Percentiles rank a stretch among this genome's conserved stretches.
Evolutionary conservation across 495 filamentous ascomycete genomes (phyloP).

Genomic region (Rostrohypoxylon terebratum): DNA sequence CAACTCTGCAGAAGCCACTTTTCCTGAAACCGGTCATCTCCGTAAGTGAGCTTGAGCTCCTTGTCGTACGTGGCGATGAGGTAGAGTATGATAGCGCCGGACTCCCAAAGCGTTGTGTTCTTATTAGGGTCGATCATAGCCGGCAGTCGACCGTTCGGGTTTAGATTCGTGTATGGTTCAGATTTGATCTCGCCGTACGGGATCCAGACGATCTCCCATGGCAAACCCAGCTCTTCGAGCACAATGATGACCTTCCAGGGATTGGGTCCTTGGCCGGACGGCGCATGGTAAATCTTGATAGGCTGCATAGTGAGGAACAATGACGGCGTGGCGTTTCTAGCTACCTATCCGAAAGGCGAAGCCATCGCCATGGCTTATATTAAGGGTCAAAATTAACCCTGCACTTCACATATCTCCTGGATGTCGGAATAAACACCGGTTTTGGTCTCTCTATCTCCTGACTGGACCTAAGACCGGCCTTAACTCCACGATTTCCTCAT

Average conservation of each 20-base stretch:
- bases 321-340: background rate
- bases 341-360: background rate
- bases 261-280: conserved; percentile 67
- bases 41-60: conserved; percentile 66
- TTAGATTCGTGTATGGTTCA: conserved; percentile 68
- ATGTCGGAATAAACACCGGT: background rate
- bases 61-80: conserved; percentile 74
- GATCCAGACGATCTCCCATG: conserved; percentile 60
- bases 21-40: conserved; percentile 54
- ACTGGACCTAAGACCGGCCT: background rate
- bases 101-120: conserved; percentile 58
- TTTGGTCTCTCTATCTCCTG: background rate
- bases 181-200: conserved; percentile 53
- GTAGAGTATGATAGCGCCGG: conserved; percentile 74
- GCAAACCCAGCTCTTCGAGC: conserved; percentile 69
- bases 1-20: conserved; percentile 63
- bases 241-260: conserved; percentile 73
- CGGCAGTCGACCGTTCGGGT: conserved; percentile 75
- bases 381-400: background rate
- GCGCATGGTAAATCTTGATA: conserved; percentile 43
- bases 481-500: background rate
- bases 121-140: conserved; percentile 58
- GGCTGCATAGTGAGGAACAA: conserved; percentile 28
- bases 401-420: background rate
- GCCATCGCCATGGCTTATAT: conserved; percentile 1